Evolutionary conservation across 441 rosid genomes (phyloP), one percentile per base, ranked within the genome.

Genomic region (Rhodomyrtus psidioides): DNA sequence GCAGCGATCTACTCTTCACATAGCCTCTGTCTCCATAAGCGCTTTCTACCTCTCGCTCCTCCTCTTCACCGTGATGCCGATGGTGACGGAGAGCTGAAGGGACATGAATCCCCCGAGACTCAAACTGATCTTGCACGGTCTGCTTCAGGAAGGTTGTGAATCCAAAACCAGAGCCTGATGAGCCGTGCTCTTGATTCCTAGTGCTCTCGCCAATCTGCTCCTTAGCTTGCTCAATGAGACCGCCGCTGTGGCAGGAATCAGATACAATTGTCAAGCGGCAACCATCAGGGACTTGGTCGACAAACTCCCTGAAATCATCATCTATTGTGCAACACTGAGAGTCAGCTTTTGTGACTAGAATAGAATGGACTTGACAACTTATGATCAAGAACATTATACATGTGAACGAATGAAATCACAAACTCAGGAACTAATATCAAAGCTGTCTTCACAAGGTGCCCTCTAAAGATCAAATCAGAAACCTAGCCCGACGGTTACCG

Each of bases 201-300:
- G 95, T 94, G 91, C 99, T 97, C 87, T 97, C 95, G 42, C 99
- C 98, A 21, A 97, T 97, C 90, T 97, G 98, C 91, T 97, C 99
- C 88, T 96, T 93, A 85, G 98, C 91, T 87, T 94, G 94, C 85
- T 96, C 98, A 57, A 97, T 94, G 44, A 97, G 92, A 59, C 99
- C 99, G 21, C 98, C 99, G 54, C 98, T 97, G 84, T 97, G 98
- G 86, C 98, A 95, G 59, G 99, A 94, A 84, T 97, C 98, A 8
- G 98, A 96, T 24, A 97, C 95, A 82, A 97, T 87, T 7, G 99
- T 95, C 85, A 96, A 84, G 81, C 90, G 88, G 84, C 96, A 94
- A 70, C 95, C 98, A 60, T 85, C 76, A 1, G 96, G 98, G 49
- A 94, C 93, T 86, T 85, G 56, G 87, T 97, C 98, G 86, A 97